A percentile compares a stretch with the other conserved stretches of the same genome.
These are phyloP conservation scores for Cladosporium sp. DNA, from an alignment of 2,329 filamentous ascomycete genomes.

Conservation along the genomic window DNA sequence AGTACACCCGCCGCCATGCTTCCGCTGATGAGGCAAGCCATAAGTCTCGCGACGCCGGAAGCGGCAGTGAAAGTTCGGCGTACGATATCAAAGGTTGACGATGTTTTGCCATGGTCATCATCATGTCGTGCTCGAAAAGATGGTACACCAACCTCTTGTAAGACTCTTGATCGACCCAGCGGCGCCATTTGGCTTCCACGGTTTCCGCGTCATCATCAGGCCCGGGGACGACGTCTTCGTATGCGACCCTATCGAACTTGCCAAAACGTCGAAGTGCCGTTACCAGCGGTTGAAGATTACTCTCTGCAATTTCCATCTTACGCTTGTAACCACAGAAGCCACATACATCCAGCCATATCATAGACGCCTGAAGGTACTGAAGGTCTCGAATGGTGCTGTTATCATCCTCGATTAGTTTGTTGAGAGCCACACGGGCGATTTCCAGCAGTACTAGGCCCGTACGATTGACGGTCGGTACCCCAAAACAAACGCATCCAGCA, in stretches of 20 bases:
- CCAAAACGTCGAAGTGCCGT: conserved; percentile 17
- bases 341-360: conserved; percentile 20
- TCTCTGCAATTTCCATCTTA: conserved; percentile 20
- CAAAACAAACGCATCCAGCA: conserved; percentile 30
- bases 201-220: conserved; percentile 6
- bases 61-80: conserved; percentile 16
- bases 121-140: conserved; percentile 19
- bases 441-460: conserved; percentile 28
- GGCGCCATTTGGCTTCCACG: conserved; percentile 13
- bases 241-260: conserved; percentile 18
- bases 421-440: conserved; percentile 27
- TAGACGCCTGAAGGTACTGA: conserved; percentile 19
- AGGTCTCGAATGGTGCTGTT: conserved; percentile 24
- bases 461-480: conserved; percentile 26
- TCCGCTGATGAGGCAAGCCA: conserved; percentile 18
- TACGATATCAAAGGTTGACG: conserved; percentile 18
- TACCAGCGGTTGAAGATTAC: conserved; percentile 18
- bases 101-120: conserved; percentile 18
- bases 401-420: conserved; percentile 25
- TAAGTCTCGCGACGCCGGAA: conserved; percentile 15
- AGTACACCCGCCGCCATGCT: conserved; percentile 12
- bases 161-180: conserved; percentile 17
- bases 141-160: conserved; percentile 18
- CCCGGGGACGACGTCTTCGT: conserved; percentile 7
- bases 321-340: conserved; percentile 15